Conservation (phyloP, 768 basidiomycete genomes). For the Kwoniella sp. region DNA sequence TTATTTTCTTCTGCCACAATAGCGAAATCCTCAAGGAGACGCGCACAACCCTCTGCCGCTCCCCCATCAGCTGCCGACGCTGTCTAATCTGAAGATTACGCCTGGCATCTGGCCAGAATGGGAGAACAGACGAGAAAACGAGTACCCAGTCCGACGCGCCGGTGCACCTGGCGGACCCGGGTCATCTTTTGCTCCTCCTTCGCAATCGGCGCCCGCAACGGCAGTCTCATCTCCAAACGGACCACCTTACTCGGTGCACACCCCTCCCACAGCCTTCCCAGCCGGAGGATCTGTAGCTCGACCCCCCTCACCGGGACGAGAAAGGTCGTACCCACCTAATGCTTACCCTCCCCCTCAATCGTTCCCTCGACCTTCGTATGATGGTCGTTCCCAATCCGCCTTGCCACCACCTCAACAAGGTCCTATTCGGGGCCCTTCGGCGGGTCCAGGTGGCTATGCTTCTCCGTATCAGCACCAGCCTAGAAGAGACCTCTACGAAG, state of each 20-base stretch:
- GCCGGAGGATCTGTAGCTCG: background rate
- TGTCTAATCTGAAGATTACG: slow-evolving; percentile 36
- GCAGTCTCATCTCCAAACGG: slow-evolving; percentile 25
- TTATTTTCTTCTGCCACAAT: background rate
- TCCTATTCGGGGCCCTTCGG: slow-evolving; percentile 7
- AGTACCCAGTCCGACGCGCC: slow-evolving; percentile 17
- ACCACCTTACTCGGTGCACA: slow-evolving; percentile 19
- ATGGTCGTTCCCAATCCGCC: slow-evolving; percentile 2
- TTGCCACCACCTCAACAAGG: slow-evolving; percentile 8
- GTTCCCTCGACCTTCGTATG: slow-evolving; percentile 14
- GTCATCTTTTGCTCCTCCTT: slow-evolving; percentile 13
- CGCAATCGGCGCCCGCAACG: slow-evolving; percentile 24
- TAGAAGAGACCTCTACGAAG: slow-evolving; percentile 21
- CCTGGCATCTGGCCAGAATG: slow-evolving; percentile 52
- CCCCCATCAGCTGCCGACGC: slow-evolving; percentile 44
- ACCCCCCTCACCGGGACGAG: slow-evolving; percentile 22
- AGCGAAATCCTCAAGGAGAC: slow-evolving; percentile 48
- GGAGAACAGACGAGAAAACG: slow-evolving; percentile 39
- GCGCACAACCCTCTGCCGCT: slow-evolving; percentile 37
- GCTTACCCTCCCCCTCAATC: slow-evolving; percentile 18
- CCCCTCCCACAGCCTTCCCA: slow-evolving; percentile 22
- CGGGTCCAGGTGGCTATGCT: slow-evolving; percentile 5
- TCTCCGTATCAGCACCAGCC: slow-evolving; percentile 12
- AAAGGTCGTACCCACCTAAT: slow-evolving; percentile 1
- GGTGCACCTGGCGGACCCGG: slow-evolving; percentile 1